Conservation (phyloP, 495 filamentous ascomycete species). For the Xylaria castorea region DNA sequence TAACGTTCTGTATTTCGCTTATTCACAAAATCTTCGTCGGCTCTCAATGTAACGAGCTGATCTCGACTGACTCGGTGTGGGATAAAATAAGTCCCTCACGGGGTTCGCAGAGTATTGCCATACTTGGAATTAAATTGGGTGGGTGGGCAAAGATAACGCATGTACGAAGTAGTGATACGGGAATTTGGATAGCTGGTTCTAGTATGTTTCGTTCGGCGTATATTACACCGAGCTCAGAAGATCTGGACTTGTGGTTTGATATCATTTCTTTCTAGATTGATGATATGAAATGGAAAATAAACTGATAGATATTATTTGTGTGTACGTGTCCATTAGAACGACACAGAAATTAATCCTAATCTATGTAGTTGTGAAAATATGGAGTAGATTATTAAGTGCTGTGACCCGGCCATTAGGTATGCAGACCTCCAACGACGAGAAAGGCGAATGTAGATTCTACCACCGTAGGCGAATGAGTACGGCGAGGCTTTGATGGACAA, state of each 20-base stretch:
- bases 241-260: neutral
- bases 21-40: no score
- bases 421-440: neutral
- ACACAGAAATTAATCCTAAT: neutral
- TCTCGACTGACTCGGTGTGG: no score
- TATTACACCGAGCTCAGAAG: neutral
- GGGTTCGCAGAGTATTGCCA: no score
- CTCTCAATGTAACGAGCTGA: no score
- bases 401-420: neutral
- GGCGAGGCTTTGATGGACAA: neutral
- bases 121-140: neutral
- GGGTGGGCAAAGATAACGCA: neutral
- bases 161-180: neutral
- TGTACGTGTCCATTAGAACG: neutral
- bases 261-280: neutral
- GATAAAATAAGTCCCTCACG: no score
- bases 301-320: neutral
- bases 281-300: neutral
- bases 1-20: no score
- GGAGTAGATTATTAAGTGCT: neutral
- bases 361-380: neutral
- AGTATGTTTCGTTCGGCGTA: neutral
- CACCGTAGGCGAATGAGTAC: neutral
- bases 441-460: neutral
- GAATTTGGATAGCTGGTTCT: neutral